These are phyloP conservation scores for Gentiana straminea DNA, from an alignment of 257 asterid genomes.

Conservation along the genomic window DNA sequence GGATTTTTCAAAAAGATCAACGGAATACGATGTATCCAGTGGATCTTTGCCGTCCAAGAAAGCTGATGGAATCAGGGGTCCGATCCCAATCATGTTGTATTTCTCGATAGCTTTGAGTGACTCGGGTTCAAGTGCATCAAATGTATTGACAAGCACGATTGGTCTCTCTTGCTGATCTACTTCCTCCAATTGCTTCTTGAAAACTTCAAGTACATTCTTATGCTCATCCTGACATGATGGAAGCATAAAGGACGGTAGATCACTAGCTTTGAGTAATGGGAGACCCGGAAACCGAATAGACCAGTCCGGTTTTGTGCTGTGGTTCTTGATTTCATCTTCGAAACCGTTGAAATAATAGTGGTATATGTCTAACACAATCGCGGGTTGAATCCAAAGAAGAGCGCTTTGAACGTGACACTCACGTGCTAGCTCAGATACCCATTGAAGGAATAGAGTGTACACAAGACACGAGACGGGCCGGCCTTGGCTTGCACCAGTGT, in stretches of 20 bases:
- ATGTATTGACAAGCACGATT: conserved; percentile 35
- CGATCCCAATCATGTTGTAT: conserved; percentile 27
- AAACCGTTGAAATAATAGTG: conserved; percentile 19
- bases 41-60: conserved; percentile 23
- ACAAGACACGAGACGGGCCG: conserved; percentile 9
- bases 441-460: conserved; percentile 34
- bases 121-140: conserved; percentile 34
- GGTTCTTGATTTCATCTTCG: conserved; percentile 4
- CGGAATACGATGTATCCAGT: conserved; percentile 32
- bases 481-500: not conserved
- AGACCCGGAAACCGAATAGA: conserved; percentile 18
- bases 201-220: conserved; percentile 7
- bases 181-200: conserved; percentile 31
- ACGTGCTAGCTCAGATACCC: conserved; percentile 43
- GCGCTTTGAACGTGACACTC: conserved; percentile 31
- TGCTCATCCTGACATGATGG: conserved; percentile 9
- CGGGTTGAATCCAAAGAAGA: conserved; percentile 40
- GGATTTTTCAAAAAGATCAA: not conserved
- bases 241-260: conserved; percentile 33
- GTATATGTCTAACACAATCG: conserved; percentile 36
- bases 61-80: conserved; percentile 48
- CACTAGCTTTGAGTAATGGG: conserved; percentile 26
- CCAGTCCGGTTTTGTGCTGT: not conserved
- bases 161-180: conserved; percentile 27
- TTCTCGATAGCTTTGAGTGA: conserved; percentile 17